Evolutionary conservation across 345 rosid species (phyloP), one percentile per base, ranked within the genome.

Genomic region (Draba incana): DNA sequence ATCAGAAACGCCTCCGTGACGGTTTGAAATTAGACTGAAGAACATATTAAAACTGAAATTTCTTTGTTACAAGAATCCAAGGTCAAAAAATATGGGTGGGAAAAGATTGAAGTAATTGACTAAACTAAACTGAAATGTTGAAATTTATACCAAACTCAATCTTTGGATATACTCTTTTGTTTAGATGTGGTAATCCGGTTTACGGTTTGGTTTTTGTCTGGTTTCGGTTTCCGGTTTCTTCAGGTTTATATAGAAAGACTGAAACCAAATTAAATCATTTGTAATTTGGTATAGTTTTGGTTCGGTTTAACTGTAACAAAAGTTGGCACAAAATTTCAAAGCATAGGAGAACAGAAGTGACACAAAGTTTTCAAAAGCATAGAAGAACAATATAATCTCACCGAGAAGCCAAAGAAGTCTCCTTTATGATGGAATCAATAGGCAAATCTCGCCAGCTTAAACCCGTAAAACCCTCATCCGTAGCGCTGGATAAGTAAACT

Each of bases 1-100:
- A 51, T 61, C 27, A 8, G 6, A 51, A 51, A 53, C 75, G 68
- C 10, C 54, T 30, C 61, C 52, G 57, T 8, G 56, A 62, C 53
- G 46, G 46, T 33, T 67, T 45, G 14, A 11, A 20, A 45, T 5
- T 7, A 12, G 44, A 43, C 8, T 4, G 44, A 43, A 13, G 71
- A 31, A 5, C 41, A 31, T 47, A 20, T 8, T 3, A 46, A 8
- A 10, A 62, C 20, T 11, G 44, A 62, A 16, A 31, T 11, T 10
- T 16, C 11, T 62, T 62, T 8, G 11, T 14, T 5, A 13, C 0
- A 28, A 62, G 42, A 65, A 50, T 24, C 27, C 16, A 12, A 12
- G 16, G 5, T 8, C 1, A 7, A 38, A 10, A 14, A 31, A 6
- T 23, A 31, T 3, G 13, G 16, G 47, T 2, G 45, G 3, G 16